phyloP scores from a whole-genome alignment of 768 basidiomycete genomes.

The Auriscalpium microsporum region DNA sequence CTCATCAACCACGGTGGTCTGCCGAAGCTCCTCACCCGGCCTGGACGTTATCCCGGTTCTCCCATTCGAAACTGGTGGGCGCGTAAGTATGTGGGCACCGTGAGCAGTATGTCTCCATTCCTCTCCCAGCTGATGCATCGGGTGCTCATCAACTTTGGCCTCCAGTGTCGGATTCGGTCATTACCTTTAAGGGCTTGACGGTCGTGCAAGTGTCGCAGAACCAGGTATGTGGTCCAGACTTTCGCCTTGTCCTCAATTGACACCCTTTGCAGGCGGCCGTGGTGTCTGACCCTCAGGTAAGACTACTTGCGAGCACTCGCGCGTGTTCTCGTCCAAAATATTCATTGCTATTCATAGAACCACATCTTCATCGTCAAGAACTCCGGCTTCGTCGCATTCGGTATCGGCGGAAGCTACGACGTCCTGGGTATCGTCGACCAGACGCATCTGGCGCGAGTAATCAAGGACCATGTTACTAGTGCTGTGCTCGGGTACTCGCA shows the following conservation, averaged over 20 bases:
- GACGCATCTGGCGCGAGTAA: conserved; percentile 56
- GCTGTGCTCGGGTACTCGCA: conserved; percentile 61
- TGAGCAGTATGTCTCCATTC: conserved; percentile 43
- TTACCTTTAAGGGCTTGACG: conserved; percentile 71
- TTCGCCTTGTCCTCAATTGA: background rate
- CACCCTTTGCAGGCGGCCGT: conserved; percentile 43
- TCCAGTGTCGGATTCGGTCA: conserved; percentile 72
- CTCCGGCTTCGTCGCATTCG: conserved; percentile 70
- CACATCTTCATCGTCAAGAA: conserved; percentile 76
- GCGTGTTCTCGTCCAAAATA: too few species aligned
- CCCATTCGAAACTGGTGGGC: conserved; percentile 85
- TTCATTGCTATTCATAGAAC: conserved; percentile 30
- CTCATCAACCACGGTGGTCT: conserved; percentile 77
- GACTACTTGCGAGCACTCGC: background rate
- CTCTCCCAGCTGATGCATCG: background rate
- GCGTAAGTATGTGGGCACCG: conserved; percentile 58
- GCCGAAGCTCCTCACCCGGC: conserved; percentile 64
- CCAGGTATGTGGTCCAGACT: conserved; percentile 29
- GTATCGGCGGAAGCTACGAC: conserved; percentile 62
- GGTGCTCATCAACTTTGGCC: background rate
- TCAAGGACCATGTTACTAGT: conserved; percentile 57
- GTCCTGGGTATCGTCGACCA: conserved; percentile 81
- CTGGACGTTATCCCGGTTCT: conserved; percentile 71
- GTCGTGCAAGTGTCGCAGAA: conserved; percentile 87
- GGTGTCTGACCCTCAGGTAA: conserved; percentile 60